phyloP scores from a whole-genome alignment of 2,329 filamentous ascomycete genomes.

The Neonectria neomacrospora region DNA sequence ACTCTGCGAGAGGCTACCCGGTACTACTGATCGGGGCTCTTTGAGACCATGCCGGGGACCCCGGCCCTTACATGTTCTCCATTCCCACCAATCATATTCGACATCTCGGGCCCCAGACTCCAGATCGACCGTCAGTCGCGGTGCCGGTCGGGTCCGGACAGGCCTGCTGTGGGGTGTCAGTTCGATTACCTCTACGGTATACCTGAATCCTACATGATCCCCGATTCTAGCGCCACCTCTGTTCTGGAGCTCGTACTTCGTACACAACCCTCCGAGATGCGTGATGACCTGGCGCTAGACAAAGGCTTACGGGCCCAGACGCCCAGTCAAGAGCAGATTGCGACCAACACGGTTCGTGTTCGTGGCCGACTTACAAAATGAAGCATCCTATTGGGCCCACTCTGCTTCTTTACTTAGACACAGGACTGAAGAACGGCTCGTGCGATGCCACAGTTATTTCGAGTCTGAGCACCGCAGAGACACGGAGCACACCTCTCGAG shows the following conservation, averaged over 20 bases:
- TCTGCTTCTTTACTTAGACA: conserved; percentile 26
- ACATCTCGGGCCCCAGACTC: conserved; percentile 15
- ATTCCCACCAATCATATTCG: conserved; percentile 18
- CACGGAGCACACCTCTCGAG: conserved; percentile 2
- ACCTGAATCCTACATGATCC: conserved; percentile 25
- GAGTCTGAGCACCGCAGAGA: background rate
- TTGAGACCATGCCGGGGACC: conserved; percentile 13
- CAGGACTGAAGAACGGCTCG: conserved; percentile 19
- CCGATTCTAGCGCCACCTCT: conserved; percentile 11
- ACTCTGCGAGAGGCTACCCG: background rate
- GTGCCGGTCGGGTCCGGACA: conserved; percentile 15
- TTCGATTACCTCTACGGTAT: conserved; percentile 15
- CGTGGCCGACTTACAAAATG: conserved; percentile 17
- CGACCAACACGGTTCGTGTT: conserved; percentile 32
- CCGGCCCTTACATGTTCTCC: conserved; percentile 12
- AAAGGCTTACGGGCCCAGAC: conserved; percentile 1
- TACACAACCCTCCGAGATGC: conserved; percentile 17
- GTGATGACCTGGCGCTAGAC: conserved; percentile 35
- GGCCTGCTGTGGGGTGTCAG: conserved; percentile 18
- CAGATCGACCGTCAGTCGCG: conserved; percentile 20
- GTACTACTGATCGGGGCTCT: conserved; percentile 5
- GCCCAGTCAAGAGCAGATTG: background rate
- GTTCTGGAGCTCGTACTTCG: background rate
- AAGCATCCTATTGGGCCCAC: conserved; percentile 26
- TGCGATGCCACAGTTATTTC: conserved; percentile 18